Percentiles rank a stretch among this genome's conserved stretches.
Evolutionary conservation across 2,329 filamentous ascomycete species (phyloP).

Genomic region (Claviceps pusilla): DNA sequence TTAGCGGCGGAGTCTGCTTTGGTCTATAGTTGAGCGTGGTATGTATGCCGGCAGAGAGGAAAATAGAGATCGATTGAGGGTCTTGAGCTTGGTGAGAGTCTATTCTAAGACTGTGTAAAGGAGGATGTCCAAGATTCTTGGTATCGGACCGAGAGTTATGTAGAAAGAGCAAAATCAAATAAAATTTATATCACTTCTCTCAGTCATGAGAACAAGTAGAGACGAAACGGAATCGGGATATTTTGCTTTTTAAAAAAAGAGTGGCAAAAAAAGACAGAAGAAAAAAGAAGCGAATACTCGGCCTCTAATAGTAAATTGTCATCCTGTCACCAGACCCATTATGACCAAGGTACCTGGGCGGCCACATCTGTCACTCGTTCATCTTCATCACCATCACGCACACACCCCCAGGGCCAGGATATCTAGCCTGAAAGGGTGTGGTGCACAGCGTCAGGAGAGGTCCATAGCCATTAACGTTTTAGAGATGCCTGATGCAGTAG

Average conservation of each 20-base stretch:
- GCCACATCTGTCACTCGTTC: constrained; percentile 2
- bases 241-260: neutral
- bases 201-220: neutral
- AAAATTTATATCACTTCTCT: neutral
- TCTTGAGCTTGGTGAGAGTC: neutral
- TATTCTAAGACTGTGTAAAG: neutral
- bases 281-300: neutral
- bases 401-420: neutral
- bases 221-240: neutral
- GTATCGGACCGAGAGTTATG: too few relatives aligned
- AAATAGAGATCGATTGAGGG: neutral
- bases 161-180: neutral
- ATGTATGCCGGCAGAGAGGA: neutral
- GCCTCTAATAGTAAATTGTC: constrained; percentile 1
- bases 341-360: neutral
- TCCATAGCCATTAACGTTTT: neutral
- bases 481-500: neutral
- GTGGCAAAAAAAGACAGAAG: neutral
- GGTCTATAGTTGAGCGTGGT: neutral
- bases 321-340: neutral
- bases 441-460: neutral
- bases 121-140: neutral
- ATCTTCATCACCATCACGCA: constrained; percentile 2
- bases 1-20: too few relatives aligned
- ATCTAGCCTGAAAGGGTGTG: neutral